Evolutionary conservation across 2,329 filamentous ascomycete species (phyloP).

Genomic region (Paracorniculantispora psalliotae): DNA sequence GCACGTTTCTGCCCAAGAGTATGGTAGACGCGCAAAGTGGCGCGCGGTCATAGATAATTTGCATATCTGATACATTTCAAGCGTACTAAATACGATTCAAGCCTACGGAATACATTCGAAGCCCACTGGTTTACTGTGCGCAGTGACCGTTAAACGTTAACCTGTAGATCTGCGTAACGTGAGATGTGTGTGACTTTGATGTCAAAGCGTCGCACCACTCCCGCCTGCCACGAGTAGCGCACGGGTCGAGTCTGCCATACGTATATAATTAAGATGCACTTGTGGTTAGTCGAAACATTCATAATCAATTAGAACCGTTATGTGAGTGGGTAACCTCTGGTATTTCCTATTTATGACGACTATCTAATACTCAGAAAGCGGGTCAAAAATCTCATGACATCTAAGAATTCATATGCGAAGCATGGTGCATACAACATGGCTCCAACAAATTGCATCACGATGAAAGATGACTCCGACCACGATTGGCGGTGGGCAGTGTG

Average conservation of each 20-base stretch:
- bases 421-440: constrained; percentile 9
- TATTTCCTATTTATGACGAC: constrained; percentile 41
- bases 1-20: constrained; percentile 80
- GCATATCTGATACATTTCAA: background rate
- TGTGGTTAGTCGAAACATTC: too few relatives aligned
- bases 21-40: constrained; percentile 48
- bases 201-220: background rate
- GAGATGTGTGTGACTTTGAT: background rate
- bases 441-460: constrained; percentile 13
- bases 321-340: constrained; percentile 63
- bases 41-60: background rate
- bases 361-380: constrained; percentile 57
- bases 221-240: background rate
- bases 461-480: constrained; percentile 46
- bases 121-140: background rate
- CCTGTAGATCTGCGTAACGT: background rate
- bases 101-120: background rate
- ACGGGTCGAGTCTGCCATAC: background rate
- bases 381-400: constrained; percentile 45
- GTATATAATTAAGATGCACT: too few relatives aligned
- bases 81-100: too few relatives aligned
- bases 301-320: background rate
- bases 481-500: constrained; percentile 45
- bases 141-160: background rate
- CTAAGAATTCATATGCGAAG: background rate